Percentiles rank a stretch among this genome's conserved stretches.
Evolutionary conservation across 768 basidiomycete genomes (phyloP).

Genomic region (Leccinellum luteum): DNA sequence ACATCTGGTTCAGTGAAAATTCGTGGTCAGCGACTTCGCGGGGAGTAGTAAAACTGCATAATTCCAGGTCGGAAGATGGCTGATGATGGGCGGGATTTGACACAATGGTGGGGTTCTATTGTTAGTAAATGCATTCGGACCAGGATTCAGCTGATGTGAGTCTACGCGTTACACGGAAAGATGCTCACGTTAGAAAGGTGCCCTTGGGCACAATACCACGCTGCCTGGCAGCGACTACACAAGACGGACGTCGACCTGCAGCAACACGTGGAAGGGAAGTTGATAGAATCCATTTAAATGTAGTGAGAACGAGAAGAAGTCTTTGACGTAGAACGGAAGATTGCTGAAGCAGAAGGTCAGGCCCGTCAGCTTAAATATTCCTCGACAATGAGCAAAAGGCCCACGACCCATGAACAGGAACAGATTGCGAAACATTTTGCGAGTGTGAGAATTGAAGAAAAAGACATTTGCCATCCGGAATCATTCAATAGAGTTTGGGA

Average conservation of each 20-base stretch:
- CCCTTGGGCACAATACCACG: constrained; percentile 80
- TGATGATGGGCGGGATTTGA: background rate
- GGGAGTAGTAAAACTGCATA: no score
- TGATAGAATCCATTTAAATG: background rate
- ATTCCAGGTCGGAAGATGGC: background rate
- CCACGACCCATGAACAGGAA: constrained; percentile 7
- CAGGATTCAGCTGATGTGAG: constrained; percentile 5
- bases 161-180: constrained; percentile 11
- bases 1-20: background rate
- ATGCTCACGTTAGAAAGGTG: constrained; percentile 63
- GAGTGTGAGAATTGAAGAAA: constrained; percentile 9
- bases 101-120: background rate
- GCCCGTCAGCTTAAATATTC: constrained; percentile 15
- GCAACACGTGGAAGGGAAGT: constrained; percentile 59
- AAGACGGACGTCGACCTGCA: constrained; percentile 74
- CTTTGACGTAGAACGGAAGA: constrained; percentile 10
- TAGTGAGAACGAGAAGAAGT: constrained; percentile 16
- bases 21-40: background rate
- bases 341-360: constrained; percentile 3
- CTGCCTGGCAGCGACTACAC: constrained; percentile 81
- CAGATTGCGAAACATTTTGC: constrained; percentile 1
- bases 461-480: background rate
- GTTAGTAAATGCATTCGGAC: background rate
- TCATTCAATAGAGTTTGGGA: constrained; percentile 10
- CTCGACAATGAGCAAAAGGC: constrained; percentile 17